A percentile compares a stretch with the other conserved stretches of the same genome.
These are phyloP conservation scores for Vitellaria paradoxa DNA, from an alignment of 179 eudicot species.

Conservation along the genomic window DNA sequence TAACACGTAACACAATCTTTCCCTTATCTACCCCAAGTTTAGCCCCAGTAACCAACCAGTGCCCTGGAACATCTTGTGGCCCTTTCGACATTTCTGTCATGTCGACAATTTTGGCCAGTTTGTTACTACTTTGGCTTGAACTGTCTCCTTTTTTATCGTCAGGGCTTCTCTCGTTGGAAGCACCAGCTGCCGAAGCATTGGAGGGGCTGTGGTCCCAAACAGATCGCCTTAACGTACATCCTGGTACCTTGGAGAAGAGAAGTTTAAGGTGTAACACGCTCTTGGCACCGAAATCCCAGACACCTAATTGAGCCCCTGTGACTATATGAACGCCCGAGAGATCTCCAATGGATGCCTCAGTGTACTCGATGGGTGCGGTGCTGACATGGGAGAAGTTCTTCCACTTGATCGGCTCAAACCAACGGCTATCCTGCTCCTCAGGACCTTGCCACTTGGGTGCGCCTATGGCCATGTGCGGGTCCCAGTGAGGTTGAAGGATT, in stretches of 20 bases:
- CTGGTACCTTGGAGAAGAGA: conserved; percentile 95
- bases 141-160: conserved; percentile 49
- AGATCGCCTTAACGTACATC: conserved; percentile 94
- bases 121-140: conserved; percentile 41
- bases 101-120: conserved; percentile 81
- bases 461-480: conserved; percentile 88
- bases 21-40: conserved; percentile 97
- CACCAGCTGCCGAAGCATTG: conserved; percentile 31
- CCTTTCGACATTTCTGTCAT: conserved; percentile 89
- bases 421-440: conserved; percentile 97
- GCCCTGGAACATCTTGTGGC: conserved; percentile 90
- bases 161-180: conserved; percentile 32
- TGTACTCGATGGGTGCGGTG: conserved; percentile 90
- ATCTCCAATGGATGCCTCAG: conserved; percentile 82
- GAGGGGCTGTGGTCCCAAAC: conserved; percentile 98
- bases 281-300: conserved; percentile 93
- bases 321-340: conserved; percentile 97
- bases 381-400: conserved; percentile 96
- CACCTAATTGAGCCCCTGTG: conserved; percentile 95
- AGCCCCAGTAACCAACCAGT: conserved; percentile 96
- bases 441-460: conserved; percentile 98
- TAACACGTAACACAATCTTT: conserved; percentile 69
- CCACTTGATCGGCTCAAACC: conserved; percentile 99
- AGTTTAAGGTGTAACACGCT: conserved; percentile 91
- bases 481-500: conserved; percentile 97